These are phyloP conservation scores for Aspergillus terreus DNA, from an alignment of 2,329 filamentous ascomycete genomes.

Conservation along the genomic window DNA sequence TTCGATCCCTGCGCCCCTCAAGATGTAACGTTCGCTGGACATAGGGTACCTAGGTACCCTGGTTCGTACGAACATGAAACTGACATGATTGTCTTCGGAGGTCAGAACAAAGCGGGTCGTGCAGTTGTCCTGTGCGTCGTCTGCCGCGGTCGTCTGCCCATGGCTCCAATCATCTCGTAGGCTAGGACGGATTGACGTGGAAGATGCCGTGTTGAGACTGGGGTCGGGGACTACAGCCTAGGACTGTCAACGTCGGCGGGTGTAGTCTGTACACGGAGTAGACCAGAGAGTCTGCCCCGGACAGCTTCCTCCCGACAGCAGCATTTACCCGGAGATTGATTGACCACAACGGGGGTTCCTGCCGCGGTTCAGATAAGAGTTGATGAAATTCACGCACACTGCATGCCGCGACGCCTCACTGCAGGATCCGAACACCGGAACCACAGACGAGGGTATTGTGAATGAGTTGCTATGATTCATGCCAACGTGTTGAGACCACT, in stretches of 20 bases:
- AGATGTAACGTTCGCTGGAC: neutral
- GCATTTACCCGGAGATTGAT: neutral
- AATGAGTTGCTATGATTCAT: too few relatives aligned
- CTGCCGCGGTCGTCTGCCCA: neutral
- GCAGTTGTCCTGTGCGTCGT: slow-evolving; percentile 5
- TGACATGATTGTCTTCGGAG: neutral
- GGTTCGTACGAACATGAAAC: slow-evolving; percentile 3
- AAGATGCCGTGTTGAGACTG: neutral
- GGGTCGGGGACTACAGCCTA: neutral
- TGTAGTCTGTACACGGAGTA: neutral
- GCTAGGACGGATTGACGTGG: slow-evolving; percentile 1
- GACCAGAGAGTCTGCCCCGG: neutral
- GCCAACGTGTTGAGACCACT: too few relatives aligned
- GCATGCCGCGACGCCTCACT: neutral
- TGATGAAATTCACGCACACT: neutral
- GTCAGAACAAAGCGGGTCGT: neutral
- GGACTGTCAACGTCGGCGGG: neutral
- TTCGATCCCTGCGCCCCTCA: neutral
- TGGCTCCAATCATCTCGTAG: neutral
- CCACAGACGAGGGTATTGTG: too few relatives aligned
- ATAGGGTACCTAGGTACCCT: neutral
- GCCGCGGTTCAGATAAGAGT: neutral
- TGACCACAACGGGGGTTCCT: neutral
- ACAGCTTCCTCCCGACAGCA: neutral
- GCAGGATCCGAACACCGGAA: too few relatives aligned